phyloP scores from a whole-genome alignment of 1,284 basidiomycete species.

The Ustilago bromivora region DNA sequence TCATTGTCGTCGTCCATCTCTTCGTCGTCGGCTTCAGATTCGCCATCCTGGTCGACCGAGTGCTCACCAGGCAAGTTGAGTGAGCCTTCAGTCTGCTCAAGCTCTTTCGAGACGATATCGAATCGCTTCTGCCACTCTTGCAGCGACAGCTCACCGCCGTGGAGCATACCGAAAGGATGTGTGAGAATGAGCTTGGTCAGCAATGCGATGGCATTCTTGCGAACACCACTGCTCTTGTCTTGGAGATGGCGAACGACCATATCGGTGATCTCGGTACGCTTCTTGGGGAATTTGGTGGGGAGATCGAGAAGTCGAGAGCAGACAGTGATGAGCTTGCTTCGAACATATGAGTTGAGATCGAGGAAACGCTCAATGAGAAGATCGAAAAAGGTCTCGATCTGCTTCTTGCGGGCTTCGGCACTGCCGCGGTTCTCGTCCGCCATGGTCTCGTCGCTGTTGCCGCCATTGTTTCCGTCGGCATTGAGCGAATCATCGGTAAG shows the following conservation, averaged over 20 bases:
- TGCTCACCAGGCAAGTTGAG: constrained; percentile 60
- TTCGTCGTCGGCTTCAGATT: constrained; percentile 68
- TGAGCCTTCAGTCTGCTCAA: constrained; percentile 71
- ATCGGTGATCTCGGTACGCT: constrained; percentile 81
- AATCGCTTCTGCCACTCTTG: constrained; percentile 81
- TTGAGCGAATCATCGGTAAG: constrained; percentile 59
- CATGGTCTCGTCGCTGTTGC: constrained; percentile 20
- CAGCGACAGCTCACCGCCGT: constrained; percentile 84
- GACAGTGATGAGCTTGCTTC: constrained; percentile 85
- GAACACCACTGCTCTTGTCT: constrained; percentile 89
- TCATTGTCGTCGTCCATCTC: constrained; percentile 69
- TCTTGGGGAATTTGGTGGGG: constrained; percentile 85
- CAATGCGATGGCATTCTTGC: constrained; percentile 84
- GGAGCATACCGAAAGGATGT: constrained; percentile 87
- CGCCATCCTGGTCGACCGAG: constrained; percentile 67
- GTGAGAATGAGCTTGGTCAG: constrained; percentile 84
- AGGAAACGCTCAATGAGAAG: constrained; percentile 86
- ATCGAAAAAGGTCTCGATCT: constrained; percentile 85
- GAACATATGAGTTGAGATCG: constrained; percentile 90
- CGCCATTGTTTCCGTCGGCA: constrained; percentile 20
- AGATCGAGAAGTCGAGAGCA: constrained; percentile 79
- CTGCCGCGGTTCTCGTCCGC: constrained; percentile 56
- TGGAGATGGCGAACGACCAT: constrained; percentile 84
- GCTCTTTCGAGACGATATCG: constrained; percentile 73
- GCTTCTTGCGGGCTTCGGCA: constrained; percentile 78